Evolutionary conservation across 371 early-diverging fungal genomes (phyloP), one percentile per base, ranked within the genome.

Genomic region (Mortierella sp.): DNA sequence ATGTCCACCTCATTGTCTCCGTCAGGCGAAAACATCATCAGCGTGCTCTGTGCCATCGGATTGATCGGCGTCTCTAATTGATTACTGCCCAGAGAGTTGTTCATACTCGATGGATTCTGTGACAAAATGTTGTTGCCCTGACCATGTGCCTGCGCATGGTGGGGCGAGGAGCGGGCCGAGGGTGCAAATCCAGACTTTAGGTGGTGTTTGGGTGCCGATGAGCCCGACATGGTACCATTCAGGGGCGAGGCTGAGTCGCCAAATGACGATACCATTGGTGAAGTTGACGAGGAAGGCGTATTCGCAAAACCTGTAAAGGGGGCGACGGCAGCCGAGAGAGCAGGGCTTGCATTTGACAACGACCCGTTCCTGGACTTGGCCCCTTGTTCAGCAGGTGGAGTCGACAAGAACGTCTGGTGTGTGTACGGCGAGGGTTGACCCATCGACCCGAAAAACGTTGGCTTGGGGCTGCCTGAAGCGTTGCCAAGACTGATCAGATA

Each of bases 1-100:
- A 83, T 78, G 45, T 85, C 92, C 7, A 90, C 88, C 52, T 92
- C 92, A 58, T 90, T 92, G 72, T 92, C 92, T 4, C 92, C 92
- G 70, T 90, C 92, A 19, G 92, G 91, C 13, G 91, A 90, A 79
- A 87, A 90, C 19, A 90, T 87, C 68, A 83, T 88, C 64, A 81
- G 14, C 11, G 77, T 68, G 14, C 81, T 81, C 48, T 81, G 81
- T 4, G 74, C 77, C 81, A 81, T 81, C 4, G 76, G 64, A 34
- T 70, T 75, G 22, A 47, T 48, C n/a, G 50, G 8, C 41, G 44
- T n/a, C 16, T 47, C n/a, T 29, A 41, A 41, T 0, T 70, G 70
- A 16, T 40, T 29, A 0, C 37, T 63, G 13, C 45, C 69, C 9
- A 64, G 48, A 9, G 73, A 37, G 2, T 7, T 43, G 55, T 67